Conservation (phyloP, 371 early-diverging fungal species). For the Lichtheimia ramosa region DNA sequence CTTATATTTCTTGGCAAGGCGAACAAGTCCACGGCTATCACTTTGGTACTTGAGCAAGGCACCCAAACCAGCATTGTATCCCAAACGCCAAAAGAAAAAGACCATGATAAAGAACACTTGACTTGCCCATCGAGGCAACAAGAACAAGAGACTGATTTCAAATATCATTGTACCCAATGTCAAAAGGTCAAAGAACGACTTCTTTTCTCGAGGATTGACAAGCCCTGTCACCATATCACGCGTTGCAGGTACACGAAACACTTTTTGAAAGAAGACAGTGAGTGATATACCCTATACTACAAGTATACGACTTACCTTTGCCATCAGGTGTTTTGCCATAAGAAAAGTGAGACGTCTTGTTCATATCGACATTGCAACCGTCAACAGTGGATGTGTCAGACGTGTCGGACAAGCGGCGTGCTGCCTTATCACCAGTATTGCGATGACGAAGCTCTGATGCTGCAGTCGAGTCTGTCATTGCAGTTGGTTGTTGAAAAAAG, state of each 20-base stretch:
- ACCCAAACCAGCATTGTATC: constrained; percentile 89
- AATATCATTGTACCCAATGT: constrained; percentile 68
- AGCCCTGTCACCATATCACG: constrained; percentile 74
- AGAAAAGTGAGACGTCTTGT: constrained; percentile 38
- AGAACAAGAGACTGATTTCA: constrained; percentile 66
- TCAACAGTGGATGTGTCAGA: constrained; percentile 16
- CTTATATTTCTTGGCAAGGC: constrained; percentile 60
- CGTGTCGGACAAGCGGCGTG: constrained; percentile 13
- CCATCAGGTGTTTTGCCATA: constrained; percentile 64
- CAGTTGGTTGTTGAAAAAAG: constrained; percentile 5
- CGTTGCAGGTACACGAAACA: constrained; percentile 73
- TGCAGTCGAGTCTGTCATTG: constrained; percentile 2
- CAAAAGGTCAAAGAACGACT: constrained; percentile 75
- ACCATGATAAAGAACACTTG: constrained; percentile 62
- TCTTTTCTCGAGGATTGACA: constrained; percentile 62
- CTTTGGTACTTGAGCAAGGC: constrained; percentile 81
- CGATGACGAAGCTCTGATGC: constrained; percentile 32
- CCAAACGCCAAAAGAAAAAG: constrained; percentile 85
- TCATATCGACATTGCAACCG: constrained; percentile 23
- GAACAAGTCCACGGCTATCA: constrained; percentile 68
- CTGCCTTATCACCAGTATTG: constrained; percentile 10
- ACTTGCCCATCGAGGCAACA: constrained; percentile 49
- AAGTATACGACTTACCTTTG: constrained; percentile 31
- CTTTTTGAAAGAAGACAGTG: not conserved
- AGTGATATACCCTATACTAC: not conserved